A percentile compares a stretch with the other conserved stretches of the same genome.
Conservation (phyloP, 805 yeast species). For the Metschnikowia anglica region DNA sequence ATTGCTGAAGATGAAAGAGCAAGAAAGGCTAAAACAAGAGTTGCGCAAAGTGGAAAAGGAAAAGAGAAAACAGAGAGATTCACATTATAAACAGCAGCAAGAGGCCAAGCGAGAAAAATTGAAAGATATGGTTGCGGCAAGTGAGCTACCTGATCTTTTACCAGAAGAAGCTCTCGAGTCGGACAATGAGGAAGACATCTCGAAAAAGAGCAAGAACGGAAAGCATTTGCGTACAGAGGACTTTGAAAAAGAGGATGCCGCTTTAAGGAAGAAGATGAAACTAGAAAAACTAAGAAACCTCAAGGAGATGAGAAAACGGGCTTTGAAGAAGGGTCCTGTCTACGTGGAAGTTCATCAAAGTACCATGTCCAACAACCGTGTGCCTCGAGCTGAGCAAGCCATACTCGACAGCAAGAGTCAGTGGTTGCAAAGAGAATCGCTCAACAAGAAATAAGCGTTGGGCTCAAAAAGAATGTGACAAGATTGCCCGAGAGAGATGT, state of each 20-base stretch:
- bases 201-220: slow-evolving; percentile 16
- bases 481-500: background rate
- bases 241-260: slow-evolving; percentile 32
- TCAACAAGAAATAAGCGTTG: slow-evolving; percentile 29
- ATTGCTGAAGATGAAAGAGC: slow-evolving; percentile 28
- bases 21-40: slow-evolving; percentile 25
- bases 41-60: slow-evolving; percentile 31
- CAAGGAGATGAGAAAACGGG: slow-evolving; percentile 25
- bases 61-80: slow-evolving; percentile 36
- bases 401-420: slow-evolving; percentile 33
- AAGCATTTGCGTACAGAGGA: slow-evolving; percentile 36
- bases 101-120: slow-evolving; percentile 26
- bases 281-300: slow-evolving; percentile 34
- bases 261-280: slow-evolving; percentile 30
- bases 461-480: background rate
- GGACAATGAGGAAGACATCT: slow-evolving; percentile 16
- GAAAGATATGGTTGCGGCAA: slow-evolving; percentile 17
- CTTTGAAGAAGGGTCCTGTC: slow-evolving; percentile 42
- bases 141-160: slow-evolving; percentile 40
- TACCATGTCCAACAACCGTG: slow-evolving; percentile 25
- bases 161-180: slow-evolving; percentile 41
- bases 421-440: slow-evolving; percentile 43
- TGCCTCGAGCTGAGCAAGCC: slow-evolving; percentile 37
- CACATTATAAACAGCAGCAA: slow-evolving; percentile 37
- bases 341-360: slow-evolving; percentile 36